Conservation (phyloP, 2,329 filamentous ascomycete species). For the Sporothrix pallida region DNA sequence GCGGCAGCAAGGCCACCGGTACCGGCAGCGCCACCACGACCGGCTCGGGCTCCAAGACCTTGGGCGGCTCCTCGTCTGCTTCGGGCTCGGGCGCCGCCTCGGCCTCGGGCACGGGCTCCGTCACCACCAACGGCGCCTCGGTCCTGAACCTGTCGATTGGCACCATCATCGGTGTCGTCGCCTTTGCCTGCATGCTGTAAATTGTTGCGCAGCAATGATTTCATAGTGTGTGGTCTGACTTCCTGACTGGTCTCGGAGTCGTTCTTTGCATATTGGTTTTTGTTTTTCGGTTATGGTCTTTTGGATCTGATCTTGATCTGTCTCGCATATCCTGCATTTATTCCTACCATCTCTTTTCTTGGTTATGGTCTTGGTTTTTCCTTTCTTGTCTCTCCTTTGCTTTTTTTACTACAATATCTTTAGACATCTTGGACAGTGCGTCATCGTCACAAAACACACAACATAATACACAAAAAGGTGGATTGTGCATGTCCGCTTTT, state of each 20-base stretch:
- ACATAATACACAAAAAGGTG: neutral
- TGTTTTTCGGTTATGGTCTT: neutral
- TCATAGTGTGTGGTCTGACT: neutral
- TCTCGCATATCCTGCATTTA: neutral
- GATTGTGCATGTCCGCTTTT: neutral
- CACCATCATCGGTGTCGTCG: constrained; percentile 17
- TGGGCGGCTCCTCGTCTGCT: neutral
- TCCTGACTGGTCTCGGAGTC: constrained; percentile 19
- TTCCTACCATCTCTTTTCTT: no score
- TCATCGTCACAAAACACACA: neutral
- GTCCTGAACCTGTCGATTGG: constrained; percentile 22
- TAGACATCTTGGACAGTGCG: neutral
- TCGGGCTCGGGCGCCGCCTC: neutral
- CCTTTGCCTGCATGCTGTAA: constrained; percentile 22
- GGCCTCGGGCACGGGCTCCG: neutral
- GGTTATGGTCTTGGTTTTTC: neutral
- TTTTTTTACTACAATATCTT: neutral
- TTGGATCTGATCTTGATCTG: neutral
- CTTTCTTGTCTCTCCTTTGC: constrained; percentile 20
- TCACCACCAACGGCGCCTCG: neutral
- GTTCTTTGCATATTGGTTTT: neutral
- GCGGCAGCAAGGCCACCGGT: neutral
- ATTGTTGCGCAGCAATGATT: no score
- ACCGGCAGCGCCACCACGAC: neutral
- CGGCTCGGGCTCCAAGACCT: neutral